Evolutionary conservation across 2,329 filamentous ascomycete genomes (phyloP).

Genomic region (Neoascochyta sp.): DNA sequence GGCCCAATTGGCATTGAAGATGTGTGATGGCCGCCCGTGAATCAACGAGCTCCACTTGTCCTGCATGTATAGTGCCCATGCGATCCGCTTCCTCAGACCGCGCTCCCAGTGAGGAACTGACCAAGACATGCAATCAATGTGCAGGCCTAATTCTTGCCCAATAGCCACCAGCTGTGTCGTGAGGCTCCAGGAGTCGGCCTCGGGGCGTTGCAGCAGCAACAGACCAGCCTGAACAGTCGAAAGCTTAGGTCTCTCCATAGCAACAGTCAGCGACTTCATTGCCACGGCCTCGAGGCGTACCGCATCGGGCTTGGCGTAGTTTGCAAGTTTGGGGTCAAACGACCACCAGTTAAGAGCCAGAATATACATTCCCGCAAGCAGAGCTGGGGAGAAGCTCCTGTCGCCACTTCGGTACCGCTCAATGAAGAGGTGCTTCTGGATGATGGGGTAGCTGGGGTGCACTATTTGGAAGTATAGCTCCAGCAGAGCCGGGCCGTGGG

Average conservation of each 20-base stretch:
- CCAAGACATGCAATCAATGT: slow-evolving; percentile 83
- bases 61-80: slow-evolving; percentile 91
- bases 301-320: slow-evolving; percentile 66
- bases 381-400: slow-evolving; percentile 69
- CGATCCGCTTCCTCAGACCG: slow-evolving; percentile 76
- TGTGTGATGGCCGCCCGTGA: slow-evolving; percentile 80
- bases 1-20: slow-evolving; percentile 69
- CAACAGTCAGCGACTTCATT: slow-evolving; percentile 67
- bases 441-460: slow-evolving; percentile 76
- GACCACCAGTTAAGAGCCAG: slow-evolving; percentile 88
- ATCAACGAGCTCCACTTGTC: slow-evolving; percentile 88
- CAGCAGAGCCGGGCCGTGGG: slow-evolving; percentile 72
- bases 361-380: slow-evolving; percentile 78
- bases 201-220: slow-evolving; percentile 68
- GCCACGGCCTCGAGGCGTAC: slow-evolving; percentile 69
- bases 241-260: slow-evolving; percentile 77
- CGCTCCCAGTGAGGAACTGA: slow-evolving; percentile 86
- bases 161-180: slow-evolving; percentile 86
- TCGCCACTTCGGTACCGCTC: slow-evolving; percentile 73
- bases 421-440: slow-evolving; percentile 75
- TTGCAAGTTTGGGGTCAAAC: slow-evolving; percentile 63
- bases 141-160: slow-evolving; percentile 80
- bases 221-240: slow-evolving; percentile 76
- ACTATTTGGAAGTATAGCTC: slow-evolving; percentile 79
- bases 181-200: slow-evolving; percentile 76